phyloP scores from a whole-genome alignment of 2,329 filamentous ascomycete genomes.

The Diplodia scrobiculata region DNA sequence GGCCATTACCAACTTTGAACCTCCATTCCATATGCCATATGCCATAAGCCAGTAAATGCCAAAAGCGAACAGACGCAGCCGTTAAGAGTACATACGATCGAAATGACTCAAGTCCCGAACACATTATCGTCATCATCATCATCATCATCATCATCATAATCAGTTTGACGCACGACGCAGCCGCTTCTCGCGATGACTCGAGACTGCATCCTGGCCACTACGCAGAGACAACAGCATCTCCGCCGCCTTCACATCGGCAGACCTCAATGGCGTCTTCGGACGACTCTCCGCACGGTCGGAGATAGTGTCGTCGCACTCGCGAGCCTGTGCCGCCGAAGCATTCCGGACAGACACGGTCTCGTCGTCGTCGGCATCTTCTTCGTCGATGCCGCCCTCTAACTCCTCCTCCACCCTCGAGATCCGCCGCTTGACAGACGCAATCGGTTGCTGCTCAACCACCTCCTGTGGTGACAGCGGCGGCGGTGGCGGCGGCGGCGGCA shows the following conservation, averaged over 20 bases:
- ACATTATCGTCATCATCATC: background rate
- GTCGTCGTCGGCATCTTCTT: slow-evolving; percentile 2
- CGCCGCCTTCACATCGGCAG: slow-evolving; percentile 42
- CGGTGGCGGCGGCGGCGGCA: too few relatives aligned
- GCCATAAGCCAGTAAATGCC: background rate
- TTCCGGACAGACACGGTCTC: background rate
- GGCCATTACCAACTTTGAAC: background rate
- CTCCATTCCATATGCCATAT: background rate
- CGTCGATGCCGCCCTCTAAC: slow-evolving; percentile 3
- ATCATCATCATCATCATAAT: background rate
- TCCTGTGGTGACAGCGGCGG: background rate
- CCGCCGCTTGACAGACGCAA: slow-evolving; percentile 32
- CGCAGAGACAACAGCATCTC: slow-evolving; percentile 42
- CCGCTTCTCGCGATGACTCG: slow-evolving; percentile 36
- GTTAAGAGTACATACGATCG: background rate
- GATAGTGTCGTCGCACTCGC: too few relatives aligned
- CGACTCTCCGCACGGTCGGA: background rate
- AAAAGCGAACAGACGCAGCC: background rate
- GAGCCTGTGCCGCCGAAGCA: background rate
- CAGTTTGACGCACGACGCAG: slow-evolving; percentile 38
- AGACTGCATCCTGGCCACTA: slow-evolving; percentile 19
- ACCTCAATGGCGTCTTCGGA: background rate
- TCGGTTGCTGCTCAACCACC: background rate
- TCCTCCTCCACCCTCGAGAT: slow-evolving; percentile 31
- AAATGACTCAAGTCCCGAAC: background rate